Percentiles rank a stretch among this genome's conserved stretches.
Conservation (phyloP, 331 rosid species). For the Spiraea crenata region DNA sequence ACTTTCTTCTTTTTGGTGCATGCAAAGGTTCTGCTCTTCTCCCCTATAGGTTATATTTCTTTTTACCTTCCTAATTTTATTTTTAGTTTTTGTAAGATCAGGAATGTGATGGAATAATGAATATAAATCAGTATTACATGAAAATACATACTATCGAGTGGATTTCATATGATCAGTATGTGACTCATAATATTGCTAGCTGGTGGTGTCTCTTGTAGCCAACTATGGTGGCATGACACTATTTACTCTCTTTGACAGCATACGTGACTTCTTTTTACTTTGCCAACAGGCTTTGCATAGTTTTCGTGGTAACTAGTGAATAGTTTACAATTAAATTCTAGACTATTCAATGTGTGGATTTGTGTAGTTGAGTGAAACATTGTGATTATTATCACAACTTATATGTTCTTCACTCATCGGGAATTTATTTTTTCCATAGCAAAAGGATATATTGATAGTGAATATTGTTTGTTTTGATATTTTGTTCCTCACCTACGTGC, state of each 20-base stretch:
- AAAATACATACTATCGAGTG: background rate
- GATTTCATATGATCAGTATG: background rate
- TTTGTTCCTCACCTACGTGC: conserved; percentile 10
- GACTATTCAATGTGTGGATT: background rate
- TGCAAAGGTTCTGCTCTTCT: conserved; percentile 50
- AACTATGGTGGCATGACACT: background rate
- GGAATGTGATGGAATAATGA: background rate
- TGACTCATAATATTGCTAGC: background rate
- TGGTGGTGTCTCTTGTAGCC: background rate
- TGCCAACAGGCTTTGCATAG: background rate
- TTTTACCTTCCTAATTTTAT: background rate
- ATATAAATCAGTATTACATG: background rate
- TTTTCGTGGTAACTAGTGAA: background rate
- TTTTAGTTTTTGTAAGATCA: conserved; percentile 14
- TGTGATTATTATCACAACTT: background rate
- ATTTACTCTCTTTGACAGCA: background rate
- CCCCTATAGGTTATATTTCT: conserved; percentile 68
- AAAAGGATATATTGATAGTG: background rate
- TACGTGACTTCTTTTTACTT: background rate
- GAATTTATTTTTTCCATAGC: background rate
- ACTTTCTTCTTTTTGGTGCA: conserved; percentile 47
- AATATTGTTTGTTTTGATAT: background rate
- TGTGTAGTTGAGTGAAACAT: conserved; percentile 3
- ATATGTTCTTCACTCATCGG: background rate
- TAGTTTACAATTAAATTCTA: background rate